Base-by-base conservation (phyloP, 2,329 filamentous ascomycete species). In the Xylariales sp. region DNA sequence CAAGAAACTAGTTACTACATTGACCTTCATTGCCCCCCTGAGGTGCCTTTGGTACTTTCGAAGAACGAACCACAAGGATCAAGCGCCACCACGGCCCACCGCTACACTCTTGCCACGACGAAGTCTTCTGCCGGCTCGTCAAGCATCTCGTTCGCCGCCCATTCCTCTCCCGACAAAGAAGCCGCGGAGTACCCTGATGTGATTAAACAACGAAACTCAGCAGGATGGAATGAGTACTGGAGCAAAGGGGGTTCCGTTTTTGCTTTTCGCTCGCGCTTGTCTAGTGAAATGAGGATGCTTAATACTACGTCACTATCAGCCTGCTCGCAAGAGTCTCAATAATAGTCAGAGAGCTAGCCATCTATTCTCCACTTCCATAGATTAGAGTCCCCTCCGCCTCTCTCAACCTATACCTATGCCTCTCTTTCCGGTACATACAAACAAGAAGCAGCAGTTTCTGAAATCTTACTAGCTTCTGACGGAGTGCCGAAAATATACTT, bases 1-100 rank as follows among this genome's bases (percentile, higher is more conserved):
- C 60, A 62, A 35, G 57, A 62, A 12, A 67, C 58, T 0, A 61
- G 49, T 5, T 71, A 71, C 43, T 65, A 54, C 22, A 57, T 64
- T 7, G 65, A 65, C 35, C 41, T 67, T n/a, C 51, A 59, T 3
- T 66, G 62, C 62, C 50, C 59, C 0, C 16, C 45, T 0, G 36
- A 46, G 0, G 24, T 38, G 0, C 46, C 50, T 0, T 54, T 65
- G 1, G 29, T 21, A 5, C 21, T 59, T 12, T 50, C 46, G 3
- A 43, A 48, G 22, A 46, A 54, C 2, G 58, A 60, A 25, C 44
- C 53, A 0, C 42, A 48, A 16, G 51, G 44, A 0, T 61, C 61
- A 5, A 41, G 38, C 1, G 40, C 50, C 2, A 21, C 45, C 1
- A 55, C 53, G 1, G 60, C 61, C 1, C 62, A 66, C 40, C 56